Percentiles rank a stretch among this genome's conserved stretches.
Evolutionary conservation across 148 eudicot genomes (phyloP).

Genomic region (Talinum fruticosum): DNA sequence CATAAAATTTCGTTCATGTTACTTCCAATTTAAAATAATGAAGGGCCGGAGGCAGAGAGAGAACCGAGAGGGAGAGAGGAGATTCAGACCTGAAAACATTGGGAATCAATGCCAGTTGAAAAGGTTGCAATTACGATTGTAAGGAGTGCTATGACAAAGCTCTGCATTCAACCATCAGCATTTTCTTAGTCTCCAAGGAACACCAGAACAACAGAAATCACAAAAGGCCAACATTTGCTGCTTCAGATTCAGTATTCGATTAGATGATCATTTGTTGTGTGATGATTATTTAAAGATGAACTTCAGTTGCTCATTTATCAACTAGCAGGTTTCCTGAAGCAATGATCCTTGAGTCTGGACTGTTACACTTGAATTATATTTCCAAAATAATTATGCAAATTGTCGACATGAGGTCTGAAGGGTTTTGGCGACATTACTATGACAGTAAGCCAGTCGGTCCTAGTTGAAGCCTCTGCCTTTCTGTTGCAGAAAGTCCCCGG

Average conservation of each 20-base stretch:
- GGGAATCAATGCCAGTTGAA: slow-evolving; percentile 85
- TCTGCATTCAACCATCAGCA: slow-evolving; percentile 37
- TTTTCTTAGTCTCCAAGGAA: not conserved
- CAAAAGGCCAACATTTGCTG: no score
- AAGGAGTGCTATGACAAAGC: slow-evolving; percentile 69
- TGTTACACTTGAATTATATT: not conserved
- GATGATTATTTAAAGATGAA: not conserved
- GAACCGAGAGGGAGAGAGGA: not conserved
- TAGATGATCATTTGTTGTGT: not conserved
- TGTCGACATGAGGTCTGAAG: not conserved
- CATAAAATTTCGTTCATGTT: not conserved
- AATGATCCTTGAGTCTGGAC: not conserved
- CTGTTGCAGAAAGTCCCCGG: slow-evolving; percentile 61
- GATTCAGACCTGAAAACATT: slow-evolving; percentile 70
- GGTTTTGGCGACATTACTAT: slow-evolving; percentile 46
- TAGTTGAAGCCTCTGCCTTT: slow-evolving; percentile 46
- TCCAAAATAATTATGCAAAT: not conserved
- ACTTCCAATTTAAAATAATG: not conserved
- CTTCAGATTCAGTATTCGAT: no score
- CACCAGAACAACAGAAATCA: not conserved
- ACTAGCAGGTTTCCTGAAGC: not conserved
- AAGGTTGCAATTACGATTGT: slow-evolving; percentile 87
- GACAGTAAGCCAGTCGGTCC: slow-evolving; percentile 71
- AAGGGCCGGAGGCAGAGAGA: not conserved
- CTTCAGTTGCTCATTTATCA: not conserved